Conservation (phyloP, 805 yeast genomes). For the Maudiozyma saulgeensis region DNA sequence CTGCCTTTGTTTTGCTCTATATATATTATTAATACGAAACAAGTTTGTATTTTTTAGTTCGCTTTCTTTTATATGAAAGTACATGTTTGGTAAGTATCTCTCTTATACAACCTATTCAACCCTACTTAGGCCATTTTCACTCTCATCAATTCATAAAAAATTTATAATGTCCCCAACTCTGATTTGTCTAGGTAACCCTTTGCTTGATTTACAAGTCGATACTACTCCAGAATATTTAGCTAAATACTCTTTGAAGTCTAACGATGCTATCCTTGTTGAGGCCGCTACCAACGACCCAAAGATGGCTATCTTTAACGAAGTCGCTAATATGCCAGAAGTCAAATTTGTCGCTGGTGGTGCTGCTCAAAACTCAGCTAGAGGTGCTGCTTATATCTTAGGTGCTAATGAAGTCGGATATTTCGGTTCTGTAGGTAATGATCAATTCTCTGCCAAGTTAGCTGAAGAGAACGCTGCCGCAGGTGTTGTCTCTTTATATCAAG, state of each 20-base stretch:
- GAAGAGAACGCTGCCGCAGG: conserved; percentile 86
- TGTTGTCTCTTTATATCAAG: conserved; percentile 75
- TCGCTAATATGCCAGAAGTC: conserved; percentile 49
- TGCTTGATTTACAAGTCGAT: conserved; percentile 76
- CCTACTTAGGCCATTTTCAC: not conserved
- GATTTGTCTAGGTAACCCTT: conserved; percentile 87
- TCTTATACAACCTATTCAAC: too few species aligned
- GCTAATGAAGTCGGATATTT: conserved; percentile 76
- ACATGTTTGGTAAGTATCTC: too few species aligned
- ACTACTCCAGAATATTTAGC: conserved; percentile 58
- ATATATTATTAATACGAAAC: too few species aligned
- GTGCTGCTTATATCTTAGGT: conserved; percentile 90
- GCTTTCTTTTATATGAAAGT: too few species aligned
- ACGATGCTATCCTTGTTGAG: conserved; percentile 77
- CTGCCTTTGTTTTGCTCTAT: too few species aligned
- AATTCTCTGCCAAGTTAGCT: conserved; percentile 67
- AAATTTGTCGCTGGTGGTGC: conserved; percentile 96
- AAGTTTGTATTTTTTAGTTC: too few species aligned
- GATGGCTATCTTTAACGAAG: conserved; percentile 77
- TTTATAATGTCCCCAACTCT: conserved; percentile 26
- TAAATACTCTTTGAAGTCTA: conserved; percentile 76
- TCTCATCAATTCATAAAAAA: too few species aligned
- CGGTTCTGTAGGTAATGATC: conserved; percentile 93
- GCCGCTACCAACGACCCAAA: conserved; percentile 61
- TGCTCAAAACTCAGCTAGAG: conserved; percentile 98